A percentile compares a stretch with the other conserved stretches of the same genome.
These are phyloP conservation scores for Alternaria triticina DNA, from an alignment of 2,329 filamentous ascomycete species.

Conservation along the genomic window DNA sequence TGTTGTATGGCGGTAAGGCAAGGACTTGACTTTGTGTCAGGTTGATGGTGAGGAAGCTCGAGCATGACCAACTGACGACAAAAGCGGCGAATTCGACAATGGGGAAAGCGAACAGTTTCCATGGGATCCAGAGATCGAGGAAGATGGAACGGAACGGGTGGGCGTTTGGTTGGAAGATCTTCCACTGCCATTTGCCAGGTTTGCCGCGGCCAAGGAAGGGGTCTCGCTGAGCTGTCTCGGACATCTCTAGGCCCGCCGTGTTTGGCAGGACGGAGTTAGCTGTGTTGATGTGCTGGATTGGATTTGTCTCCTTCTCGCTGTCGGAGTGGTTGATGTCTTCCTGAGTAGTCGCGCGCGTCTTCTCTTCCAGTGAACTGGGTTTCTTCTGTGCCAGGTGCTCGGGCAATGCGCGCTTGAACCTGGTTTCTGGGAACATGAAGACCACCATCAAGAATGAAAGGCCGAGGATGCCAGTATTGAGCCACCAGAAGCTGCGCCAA, in stretches of 20 bases:
- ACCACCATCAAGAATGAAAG: constrained; percentile 59
- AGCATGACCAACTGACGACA: constrained; percentile 66
- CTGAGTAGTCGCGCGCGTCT: constrained; percentile 15
- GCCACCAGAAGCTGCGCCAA: constrained; percentile 71
- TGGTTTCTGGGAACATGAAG: constrained; percentile 69
- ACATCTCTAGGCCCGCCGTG: constrained; percentile 30
- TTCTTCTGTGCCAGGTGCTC: constrained; percentile 23
- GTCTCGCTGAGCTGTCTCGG: constrained; percentile 55
- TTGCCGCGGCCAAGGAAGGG: constrained; percentile 63
- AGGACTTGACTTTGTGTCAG: constrained; percentile 64
- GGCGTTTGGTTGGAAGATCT: constrained; percentile 57
- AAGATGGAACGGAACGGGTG: constrained; percentile 56
- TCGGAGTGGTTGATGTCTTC: constrained; percentile 19
- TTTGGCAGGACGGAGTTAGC: constrained; percentile 22
- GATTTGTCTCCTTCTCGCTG: constrained; percentile 28
- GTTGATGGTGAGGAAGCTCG: constrained; percentile 65
- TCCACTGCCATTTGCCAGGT: constrained; percentile 64
- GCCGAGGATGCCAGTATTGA: constrained; percentile 64
- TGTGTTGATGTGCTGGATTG: constrained; percentile 34
- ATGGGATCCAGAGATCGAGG: constrained; percentile 65
- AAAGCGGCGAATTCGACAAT: constrained; percentile 69
- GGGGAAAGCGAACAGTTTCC: constrained; percentile 67
- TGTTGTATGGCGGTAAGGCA: constrained; percentile 62
- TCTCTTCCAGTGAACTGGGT: constrained; percentile 22
- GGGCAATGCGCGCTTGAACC: constrained; percentile 59